Base-by-base conservation (phyloP, 2,329 filamentous ascomycete species). In the Fusarium sp. region DNA sequence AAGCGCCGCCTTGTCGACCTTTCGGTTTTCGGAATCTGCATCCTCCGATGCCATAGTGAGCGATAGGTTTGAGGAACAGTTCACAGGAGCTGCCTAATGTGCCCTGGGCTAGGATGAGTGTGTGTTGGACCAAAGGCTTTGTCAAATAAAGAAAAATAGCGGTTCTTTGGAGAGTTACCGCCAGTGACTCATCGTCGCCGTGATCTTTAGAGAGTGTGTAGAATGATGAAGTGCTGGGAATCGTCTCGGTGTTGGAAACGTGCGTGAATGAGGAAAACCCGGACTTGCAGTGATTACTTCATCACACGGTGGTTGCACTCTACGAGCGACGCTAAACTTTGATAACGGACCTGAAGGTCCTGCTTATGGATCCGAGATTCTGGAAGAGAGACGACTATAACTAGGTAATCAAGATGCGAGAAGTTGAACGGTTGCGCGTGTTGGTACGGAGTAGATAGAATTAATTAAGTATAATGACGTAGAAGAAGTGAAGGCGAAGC, bases 41-140 rank as follows among this genome's bases (percentile, higher is more conserved):
- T 76, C 73, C 40, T 73, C 73, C 15, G 70, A 60, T 26, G 66
- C 69, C 78, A 79, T 79, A 53, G 4, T 59, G 52, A 50, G 61
- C 26, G 32, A 11, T 22, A 35, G 22, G 37, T 6, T 39, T 13
- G 19, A 30, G 35, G 6, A 20, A 20, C n/a, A 24, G 11, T 51
- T 43, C 15, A 56, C 40, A 19, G 7, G 33, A 3, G 40, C 22
- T 17, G 10, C 28, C n/a, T 40, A 44, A 32, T 28, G 45, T 60
- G 30, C 47, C 51, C 24, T 33, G n/a, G 30, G 28, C 15, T 19
- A 33, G 20, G 15, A 24, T 32, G 19, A 24, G 24, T 19, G 28
- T 7, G 30, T 9, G 41, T 24, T 55, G 24, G 44, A 6, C 11
- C 41, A 40, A 22, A 19, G 15, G 19, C 15, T 51, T 26, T 14